Evolutionary conservation across 1,284 basidiomycete genomes (phyloP), one percentile per base, ranked within the genome.

Genomic region (Ustilago xerochloae): DNA sequence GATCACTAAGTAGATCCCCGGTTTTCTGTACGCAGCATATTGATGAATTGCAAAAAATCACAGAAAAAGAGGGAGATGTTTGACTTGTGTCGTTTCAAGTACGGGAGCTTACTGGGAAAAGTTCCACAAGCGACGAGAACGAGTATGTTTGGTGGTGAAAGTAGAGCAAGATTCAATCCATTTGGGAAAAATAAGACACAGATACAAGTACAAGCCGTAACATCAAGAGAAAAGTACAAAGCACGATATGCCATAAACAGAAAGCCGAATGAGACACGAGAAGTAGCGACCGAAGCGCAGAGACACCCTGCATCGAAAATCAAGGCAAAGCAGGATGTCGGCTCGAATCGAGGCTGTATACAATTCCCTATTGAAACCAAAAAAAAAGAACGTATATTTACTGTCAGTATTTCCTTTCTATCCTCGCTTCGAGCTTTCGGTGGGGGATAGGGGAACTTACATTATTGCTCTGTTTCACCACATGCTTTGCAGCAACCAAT

Each of bases 401-500:
- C 16, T 16, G 28, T 43, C 53, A 28, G 39, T 22, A n/a, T 55
- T 35, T 12, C 18, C 24, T 16, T 58, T 24, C 6, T 24, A n/a
- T 43, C 24, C 39, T 10, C n/a, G 24, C 18, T n/a, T 5, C 39
- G 13, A 22, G 6, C 28, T 20, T 15, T 32, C 20, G 20, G 35
- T 36, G 5, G 15, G 38, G 5, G 38, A 20, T 38, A 20, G 4
- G 18, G 18, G 38, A 12, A 86, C 86, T 75, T 66, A 87, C 87
- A 64, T 85, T 85, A 22, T 85, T 81, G 29, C 71, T 85, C 22
- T 69, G 78, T 84, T 94, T 96, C 48, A 87, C 86, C 3, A 94
- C 92, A 26, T 93, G 89, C 84, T 96, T 97, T 55, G 93, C 89
- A 76, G 91, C 91, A 1, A 95, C 93, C 1, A 97, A 87, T 1